Conservation (phyloP, 192 early-diverging fungal genomes). For the Phlyctochytrium bullatum region DNA sequence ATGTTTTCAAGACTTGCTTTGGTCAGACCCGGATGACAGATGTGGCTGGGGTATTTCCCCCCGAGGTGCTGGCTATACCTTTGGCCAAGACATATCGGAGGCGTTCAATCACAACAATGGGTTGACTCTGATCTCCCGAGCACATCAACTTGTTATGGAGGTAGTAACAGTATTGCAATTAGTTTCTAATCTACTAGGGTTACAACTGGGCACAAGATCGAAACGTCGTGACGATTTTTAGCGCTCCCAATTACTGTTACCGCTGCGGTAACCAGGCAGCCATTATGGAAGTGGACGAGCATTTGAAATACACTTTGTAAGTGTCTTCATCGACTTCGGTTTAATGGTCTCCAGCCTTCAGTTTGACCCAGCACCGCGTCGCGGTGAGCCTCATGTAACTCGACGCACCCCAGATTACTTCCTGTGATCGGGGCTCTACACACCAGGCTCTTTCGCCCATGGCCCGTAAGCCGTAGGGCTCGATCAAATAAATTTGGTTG, state of each 20-base stretch:
- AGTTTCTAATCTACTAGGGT: slow-evolving; percentile 54
- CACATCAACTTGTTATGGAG: slow-evolving; percentile 97
- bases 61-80: slow-evolving; percentile 96
- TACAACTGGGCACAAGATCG: slow-evolving; percentile 99
- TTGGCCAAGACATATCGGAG: slow-evolving; percentile 89
- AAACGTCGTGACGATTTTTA: slow-evolving; percentile 99
- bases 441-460: no score
- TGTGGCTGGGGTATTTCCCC: slow-evolving; percentile 93
- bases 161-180: slow-evolving; percentile 22
- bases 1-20: slow-evolving; percentile 67
- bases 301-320: slow-evolving; percentile 98
- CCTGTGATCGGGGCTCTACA: no score
- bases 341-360: slow-evolving; percentile 55
- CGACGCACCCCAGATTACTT: slow-evolving; percentile 99
- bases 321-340: slow-evolving; percentile 15
- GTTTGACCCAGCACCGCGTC: slow-evolving; percentile 96
- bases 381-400: slow-evolving; percentile 97
- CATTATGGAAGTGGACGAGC: slow-evolving; percentile 99
- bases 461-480: no score
- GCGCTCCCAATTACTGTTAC: slow-evolving; percentile 99
- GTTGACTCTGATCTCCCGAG: slow-evolving; percentile 94
- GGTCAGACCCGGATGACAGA: slow-evolving; percentile 93
- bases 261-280: slow-evolving; percentile 99
- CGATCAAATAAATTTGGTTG: no score
- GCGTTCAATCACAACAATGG: slow-evolving; percentile 89